Evolutionary conservation across 192 early-diverging fungal genomes (phyloP), one percentile per base, ranked within the genome.

Genomic region (Spizellomyces sp.): DNA sequence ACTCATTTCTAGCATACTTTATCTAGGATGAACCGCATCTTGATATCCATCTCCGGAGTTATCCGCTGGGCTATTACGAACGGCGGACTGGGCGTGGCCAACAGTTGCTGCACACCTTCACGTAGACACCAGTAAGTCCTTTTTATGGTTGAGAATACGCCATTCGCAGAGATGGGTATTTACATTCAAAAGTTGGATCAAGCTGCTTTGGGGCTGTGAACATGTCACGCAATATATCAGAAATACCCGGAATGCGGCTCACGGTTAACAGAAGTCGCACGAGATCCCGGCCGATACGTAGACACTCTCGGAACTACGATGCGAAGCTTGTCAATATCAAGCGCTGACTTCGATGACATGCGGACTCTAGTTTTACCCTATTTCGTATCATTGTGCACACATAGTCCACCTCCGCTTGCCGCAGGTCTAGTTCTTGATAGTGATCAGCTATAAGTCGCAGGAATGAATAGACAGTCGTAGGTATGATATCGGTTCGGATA

Each of bases 211-310:
- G 69, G 8, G 6, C 5, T 17, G 41, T 61, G 6, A 44, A 27
- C 69, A 70, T 62, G 14, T 70, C 69, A 9, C 7, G 44, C 2
- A 70, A 6, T 22, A 70, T 62, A 44, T 62, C 69, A 5, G 17
- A 22, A 45, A 70, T 62, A 8, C 7, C 21, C 22, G 69, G 69
- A 48, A 70, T 60, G 9, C 46, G 14, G 19, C 14, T 14, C 9
- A 44, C 50, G 46, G 17, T 9, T 9, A 62, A 7, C 12, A 70
- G 27, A n/a, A 70, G 45, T 12, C 69, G 57, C 4, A 62, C 22
- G 58, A 70, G 45, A 44, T 70, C 69, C n/a, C 69, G 1, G 50
- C 69, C 69, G 59, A 70, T 70, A 19, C 69, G 69, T n/a, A 48
- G 27, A 44, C 69, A 70, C 5, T 62, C 59, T 6, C 59, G 58